Evolutionary conservation across 805 yeast species (phyloP), one percentile per base, ranked within the genome.

Genomic region (Blastobotrys robertii): DNA sequence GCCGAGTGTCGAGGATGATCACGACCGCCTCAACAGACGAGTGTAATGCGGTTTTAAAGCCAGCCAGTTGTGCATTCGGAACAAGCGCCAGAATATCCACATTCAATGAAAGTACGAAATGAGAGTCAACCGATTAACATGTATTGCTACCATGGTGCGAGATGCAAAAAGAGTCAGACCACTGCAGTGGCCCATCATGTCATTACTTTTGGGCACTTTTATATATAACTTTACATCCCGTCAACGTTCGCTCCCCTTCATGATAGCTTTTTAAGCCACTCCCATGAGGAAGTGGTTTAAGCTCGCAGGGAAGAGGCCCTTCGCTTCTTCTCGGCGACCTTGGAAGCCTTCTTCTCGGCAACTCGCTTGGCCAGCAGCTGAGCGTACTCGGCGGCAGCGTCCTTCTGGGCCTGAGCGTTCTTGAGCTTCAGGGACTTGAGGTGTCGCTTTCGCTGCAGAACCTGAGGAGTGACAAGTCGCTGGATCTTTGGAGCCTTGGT

Each of bases 401-500:
- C 97, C 86, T 95, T 87, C 76, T 87, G 95, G 67, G 85, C 87
- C 79, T 86, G 95, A 70, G 97, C 97, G 73, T 85, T 84, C 77
- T 80, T 84, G 70, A 84, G 76, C 83, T 92, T 92, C 74, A 81
- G 75, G 64, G 96, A 81, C 71, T 77, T 84, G 70, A 84, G 81
- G 69, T 85, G 88, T 77, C 97, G 84, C 94, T 92, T 92, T 82
- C 96, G 90, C 79, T 90, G 97, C 72, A 92, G 79, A 67, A 86
- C 83, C 77, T 92, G 97, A 71, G 98, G 98, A 66, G 98, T 92
- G 58, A 92, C 94, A 67, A 92, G 83, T 76, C 98, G 86, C 79
- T 92, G 98, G 77, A 92, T 90, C 84, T 84, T 90, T 77, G 98
- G 98, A 67, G 98, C 98, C 84, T 92, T 92, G 75, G 97, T 85